Evolutionary conservation across 148 eudicot genomes (phyloP).

Genomic region (Heliosperma pusillum): DNA sequence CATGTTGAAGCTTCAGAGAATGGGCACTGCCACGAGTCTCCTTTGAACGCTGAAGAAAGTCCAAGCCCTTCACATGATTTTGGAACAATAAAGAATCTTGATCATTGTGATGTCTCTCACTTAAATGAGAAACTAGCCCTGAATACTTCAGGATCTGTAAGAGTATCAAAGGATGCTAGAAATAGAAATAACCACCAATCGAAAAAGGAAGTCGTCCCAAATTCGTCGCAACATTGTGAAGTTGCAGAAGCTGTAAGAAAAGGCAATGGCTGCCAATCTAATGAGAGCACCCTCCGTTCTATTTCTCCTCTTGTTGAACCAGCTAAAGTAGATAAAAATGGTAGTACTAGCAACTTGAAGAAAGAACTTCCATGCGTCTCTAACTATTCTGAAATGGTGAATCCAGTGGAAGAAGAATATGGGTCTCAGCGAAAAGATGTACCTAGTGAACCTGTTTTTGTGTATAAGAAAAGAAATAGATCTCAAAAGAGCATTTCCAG

Average conservation of each 20-base stretch:
- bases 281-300: not conserved
- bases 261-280: not conserved
- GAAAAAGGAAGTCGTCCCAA: not conserved
- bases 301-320: not conserved
- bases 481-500: constrained; percentile 21
- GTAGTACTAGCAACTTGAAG: not conserved
- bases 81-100: constrained; percentile 13
- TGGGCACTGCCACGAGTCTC: not conserved
- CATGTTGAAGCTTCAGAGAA: constrained; percentile 7
- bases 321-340: constrained; percentile 6
- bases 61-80: not conserved
- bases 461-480: constrained; percentile 33
- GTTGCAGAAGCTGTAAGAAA: not conserved
- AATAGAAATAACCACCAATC: constrained; percentile 10
- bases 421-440: constrained; percentile 11
- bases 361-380: not conserved
- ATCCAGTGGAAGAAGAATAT: constrained; percentile 4
- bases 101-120: not conserved
- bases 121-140: constrained; percentile 6
- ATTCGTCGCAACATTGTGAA: not conserved
- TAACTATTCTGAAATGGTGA: constrained; percentile 12
- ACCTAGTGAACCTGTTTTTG: constrained; percentile 26
- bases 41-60: constrained; percentile 5
- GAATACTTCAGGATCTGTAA: constrained; percentile 2
- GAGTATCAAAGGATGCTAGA: constrained; percentile 2